These are phyloP conservation scores for Tulasnella sp. DNA, from an alignment of 768 basidiomycete genomes.

Conservation along the genomic window DNA sequence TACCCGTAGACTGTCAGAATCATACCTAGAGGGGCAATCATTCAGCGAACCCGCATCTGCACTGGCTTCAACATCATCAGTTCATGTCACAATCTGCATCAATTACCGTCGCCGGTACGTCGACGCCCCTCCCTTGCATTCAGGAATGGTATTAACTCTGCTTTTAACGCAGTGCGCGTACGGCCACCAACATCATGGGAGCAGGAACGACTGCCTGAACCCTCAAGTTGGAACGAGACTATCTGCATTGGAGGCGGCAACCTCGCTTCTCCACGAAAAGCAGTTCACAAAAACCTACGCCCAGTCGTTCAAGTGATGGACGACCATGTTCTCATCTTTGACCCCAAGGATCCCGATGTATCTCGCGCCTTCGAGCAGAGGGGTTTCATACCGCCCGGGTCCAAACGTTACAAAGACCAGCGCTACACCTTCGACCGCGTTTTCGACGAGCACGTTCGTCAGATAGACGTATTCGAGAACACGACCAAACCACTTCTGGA, in stretches of 20 bases:
- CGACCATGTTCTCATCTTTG: conserved; percentile 93
- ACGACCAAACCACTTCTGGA: conserved; percentile 85
- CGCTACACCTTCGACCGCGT: conserved; percentile 97
- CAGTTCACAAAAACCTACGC: conserved; percentile 54
- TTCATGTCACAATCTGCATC: conserved; percentile 63
- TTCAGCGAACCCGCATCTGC: neutral
- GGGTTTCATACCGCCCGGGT: conserved; percentile 82
- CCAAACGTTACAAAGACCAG: conserved; percentile 94
- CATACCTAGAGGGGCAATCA: neutral
- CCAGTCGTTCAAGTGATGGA: conserved; percentile 84
- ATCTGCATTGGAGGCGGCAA: conserved; percentile 79
- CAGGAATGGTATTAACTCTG: conserved; percentile 35
- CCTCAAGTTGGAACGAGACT: conserved; percentile 59
- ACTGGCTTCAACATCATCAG: neutral
- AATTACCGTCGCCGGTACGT: conserved; percentile 80
- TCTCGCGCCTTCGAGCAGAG: conserved; percentile 79
- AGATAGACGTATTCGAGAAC: conserved; percentile 84
- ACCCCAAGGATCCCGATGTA: conserved; percentile 88
- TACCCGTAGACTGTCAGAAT: neutral
- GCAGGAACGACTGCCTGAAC: conserved; percentile 79
- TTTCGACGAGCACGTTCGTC: conserved; percentile 76
- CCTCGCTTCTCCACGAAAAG: conserved; percentile 64
- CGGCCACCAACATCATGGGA: conserved; percentile 87
- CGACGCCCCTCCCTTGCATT: conserved; percentile 11
- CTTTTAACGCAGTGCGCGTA: conserved; percentile 69